phyloP scores from a whole-genome alignment of 768 basidiomycete genomes.

The Russula ochroleuca region DNA sequence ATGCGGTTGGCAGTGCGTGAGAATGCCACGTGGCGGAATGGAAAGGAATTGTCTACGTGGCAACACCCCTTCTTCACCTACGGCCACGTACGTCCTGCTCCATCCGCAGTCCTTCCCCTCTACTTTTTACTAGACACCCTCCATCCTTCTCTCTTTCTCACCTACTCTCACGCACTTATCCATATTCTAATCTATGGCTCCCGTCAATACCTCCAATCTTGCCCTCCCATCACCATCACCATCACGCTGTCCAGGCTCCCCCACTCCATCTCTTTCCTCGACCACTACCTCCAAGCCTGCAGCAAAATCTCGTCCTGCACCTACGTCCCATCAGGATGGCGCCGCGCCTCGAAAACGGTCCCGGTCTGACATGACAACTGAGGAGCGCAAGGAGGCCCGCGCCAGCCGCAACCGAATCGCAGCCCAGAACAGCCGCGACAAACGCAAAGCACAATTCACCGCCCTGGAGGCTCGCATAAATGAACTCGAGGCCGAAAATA shows the following conservation, averaged over 20 bases:
- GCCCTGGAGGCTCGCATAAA: constrained; percentile 92
- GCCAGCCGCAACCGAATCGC: constrained; percentile 92
- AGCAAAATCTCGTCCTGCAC: constrained; percentile 26
- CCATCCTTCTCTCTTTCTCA: background rate
- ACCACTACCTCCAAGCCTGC: constrained; percentile 18
- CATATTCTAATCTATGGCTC: constrained; percentile 11
- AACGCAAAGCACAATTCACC: constrained; percentile 83
- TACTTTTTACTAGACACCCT: constrained; percentile 8
- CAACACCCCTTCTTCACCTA: constrained; percentile 25
- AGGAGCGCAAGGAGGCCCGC: constrained; percentile 82
- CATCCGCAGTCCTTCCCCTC: constrained; percentile 14
- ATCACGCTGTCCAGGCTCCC: constrained; percentile 8
- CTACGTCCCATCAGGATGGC: constrained; percentile 12
- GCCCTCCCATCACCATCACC: constrained; percentile 13
- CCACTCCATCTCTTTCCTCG: constrained; percentile 15
- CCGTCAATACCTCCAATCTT: constrained; percentile 1
- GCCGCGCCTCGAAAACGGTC: constrained; percentile 67
- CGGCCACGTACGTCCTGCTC: constrained; percentile 30
- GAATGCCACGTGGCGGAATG: constrained; percentile 7
- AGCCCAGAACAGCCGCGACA: constrained; percentile 88
- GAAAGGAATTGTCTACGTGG: constrained; percentile 14
- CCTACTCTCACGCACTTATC: constrained; percentile 6
- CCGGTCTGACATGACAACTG: constrained; percentile 57
- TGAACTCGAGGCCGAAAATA: constrained; percentile 82
- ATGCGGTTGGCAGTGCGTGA: background rate